phyloP scores from a whole-genome alignment of 306 rosid species.

The Prunus kanzakura region DNA sequence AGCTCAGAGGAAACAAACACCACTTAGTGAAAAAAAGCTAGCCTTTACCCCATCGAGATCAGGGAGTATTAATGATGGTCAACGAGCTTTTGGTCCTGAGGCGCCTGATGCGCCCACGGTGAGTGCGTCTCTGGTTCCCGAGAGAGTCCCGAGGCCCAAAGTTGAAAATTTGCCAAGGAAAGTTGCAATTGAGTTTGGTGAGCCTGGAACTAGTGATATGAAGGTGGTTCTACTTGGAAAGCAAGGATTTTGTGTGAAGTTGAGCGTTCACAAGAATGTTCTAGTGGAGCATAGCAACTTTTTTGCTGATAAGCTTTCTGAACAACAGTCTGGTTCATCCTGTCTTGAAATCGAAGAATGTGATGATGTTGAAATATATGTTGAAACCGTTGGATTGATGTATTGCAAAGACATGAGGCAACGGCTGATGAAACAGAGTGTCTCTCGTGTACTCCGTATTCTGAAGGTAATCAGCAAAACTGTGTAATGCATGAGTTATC shows the following conservation, averaged over 20 bases:
- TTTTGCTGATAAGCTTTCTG: constrained; percentile 62
- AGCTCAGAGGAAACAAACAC: constrained; percentile 45
- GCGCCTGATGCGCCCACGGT: constrained; percentile 42
- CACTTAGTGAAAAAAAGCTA: constrained; percentile 49
- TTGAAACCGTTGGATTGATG: constrained; percentile 90
- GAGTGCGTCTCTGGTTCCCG: constrained; percentile 45
- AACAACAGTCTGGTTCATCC: constrained; percentile 42
- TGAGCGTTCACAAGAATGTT: constrained; percentile 80
- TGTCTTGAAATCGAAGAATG: constrained; percentile 72
- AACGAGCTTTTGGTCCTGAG: constrained; percentile 48
- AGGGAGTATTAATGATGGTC: constrained; percentile 48
- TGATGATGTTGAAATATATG: constrained; percentile 86
- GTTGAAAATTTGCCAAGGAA: constrained; percentile 70
- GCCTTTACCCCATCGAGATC: constrained; percentile 48
- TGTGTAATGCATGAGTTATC: constrained; percentile 5
- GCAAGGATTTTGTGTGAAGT: constrained; percentile 88
- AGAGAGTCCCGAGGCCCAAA: constrained; percentile 61
- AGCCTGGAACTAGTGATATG: constrained; percentile 76
- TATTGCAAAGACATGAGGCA: constrained; percentile 87
- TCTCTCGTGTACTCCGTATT: constrained; percentile 71
- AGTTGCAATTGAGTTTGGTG: constrained; percentile 95
- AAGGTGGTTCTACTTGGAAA: constrained; percentile 72
- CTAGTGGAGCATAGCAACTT: constrained; percentile 54
- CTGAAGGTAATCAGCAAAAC: constrained; percentile 57
- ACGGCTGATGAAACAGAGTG: constrained; percentile 83